Evolutionary conservation across 1,284 basidiomycete species (phyloP), one percentile per base, ranked within the genome.

Genomic region (Cryptococcus sp.): DNA sequence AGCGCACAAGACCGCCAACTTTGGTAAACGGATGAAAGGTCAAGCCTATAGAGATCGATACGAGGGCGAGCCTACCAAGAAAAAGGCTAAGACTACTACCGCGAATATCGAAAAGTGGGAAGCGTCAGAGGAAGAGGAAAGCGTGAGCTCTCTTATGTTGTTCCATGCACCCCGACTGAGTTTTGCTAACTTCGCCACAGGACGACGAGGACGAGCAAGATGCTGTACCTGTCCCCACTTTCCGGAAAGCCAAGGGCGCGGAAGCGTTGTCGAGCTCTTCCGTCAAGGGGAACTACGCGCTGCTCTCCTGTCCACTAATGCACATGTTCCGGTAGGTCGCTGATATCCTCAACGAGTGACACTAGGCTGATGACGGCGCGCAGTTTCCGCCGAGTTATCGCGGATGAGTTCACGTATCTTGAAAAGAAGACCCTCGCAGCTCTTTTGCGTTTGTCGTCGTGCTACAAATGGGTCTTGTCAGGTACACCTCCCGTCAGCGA

Each of bases 351-450:
- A 2, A 23, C 3, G 26, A 2, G 43, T 34, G 8, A 13, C 2
- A 34, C 5, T 2, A 34, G 15, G 26, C 15, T 16, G 6, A 16
- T 19, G 11, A 20, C 46, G 19, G 6, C 11, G 15, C 15, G 16
- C 60, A 78, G 77, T 7, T 95, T 90, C 74, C 82, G 89, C 7
- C 87, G 93, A 3, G 85, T 91, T 49, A 88, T 96, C 51, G 87
- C 96, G 47, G 94, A 97, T 78, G 93, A 97, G 75, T 97, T 95
- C 76, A 95, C 93, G 1, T 97, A 97, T 73, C 83, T 95, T 16
- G 86, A 89, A 39, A 91, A 89, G 53, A 87, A 89, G 67, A 83
- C 87, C 8, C 87, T 91, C 55, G 82, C 89, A 1, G 83, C 93
- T 66, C 83, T 95, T 29, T 90, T 90, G 3, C 85, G 84, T 41